phyloP scores from a whole-genome alignment of 78 protist species.

The Neovahlkampfia damariscottae region DNA sequence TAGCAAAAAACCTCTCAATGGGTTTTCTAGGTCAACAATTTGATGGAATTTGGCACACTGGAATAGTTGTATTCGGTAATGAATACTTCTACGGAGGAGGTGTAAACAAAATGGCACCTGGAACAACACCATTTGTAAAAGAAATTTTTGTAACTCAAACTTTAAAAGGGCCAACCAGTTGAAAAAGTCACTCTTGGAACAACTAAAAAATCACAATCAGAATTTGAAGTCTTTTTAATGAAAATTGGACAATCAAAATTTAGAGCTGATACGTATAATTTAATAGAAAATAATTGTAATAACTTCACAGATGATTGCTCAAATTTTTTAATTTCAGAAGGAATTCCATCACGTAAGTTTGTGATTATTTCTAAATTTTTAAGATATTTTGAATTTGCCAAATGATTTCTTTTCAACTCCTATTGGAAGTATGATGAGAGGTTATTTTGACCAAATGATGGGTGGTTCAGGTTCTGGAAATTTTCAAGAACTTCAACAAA shows the following conservation, averaged over 20 bases:
- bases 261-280: slow-evolving; percentile 3
- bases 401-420: slow-evolving; percentile 15
- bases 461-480: neutral
- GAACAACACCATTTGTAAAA: neutral
- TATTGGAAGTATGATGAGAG: slow-evolving; percentile 21
- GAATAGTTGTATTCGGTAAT: slow-evolving; percentile 28
- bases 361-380: neutral
- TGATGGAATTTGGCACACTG: slow-evolving; percentile 41
- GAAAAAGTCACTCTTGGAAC: slow-evolving; percentile 13
- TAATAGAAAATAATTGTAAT: slow-evolving; percentile 40
- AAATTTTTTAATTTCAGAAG: slow-evolving; percentile 11
- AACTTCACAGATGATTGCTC: slow-evolving; percentile 27
- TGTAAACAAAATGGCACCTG: neutral
- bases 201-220: slow-evolving; percentile 16
- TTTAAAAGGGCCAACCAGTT: neutral
- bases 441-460: slow-evolving; percentile 20
- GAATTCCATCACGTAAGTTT: slow-evolving; percentile 6
- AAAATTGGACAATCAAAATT: neutral
- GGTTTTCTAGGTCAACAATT: slow-evolving; percentile 21
- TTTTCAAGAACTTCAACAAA: neutral
- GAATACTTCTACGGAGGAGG: slow-evolving; percentile 46
- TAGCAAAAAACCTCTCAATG: slow-evolving; percentile 10
- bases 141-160: neutral
- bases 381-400: slow-evolving; percentile 6
- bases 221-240: slow-evolving; percentile 7